phyloP scores from a whole-genome alignment of 257 asterid species.

The Solanum etuberosum region DNA sequence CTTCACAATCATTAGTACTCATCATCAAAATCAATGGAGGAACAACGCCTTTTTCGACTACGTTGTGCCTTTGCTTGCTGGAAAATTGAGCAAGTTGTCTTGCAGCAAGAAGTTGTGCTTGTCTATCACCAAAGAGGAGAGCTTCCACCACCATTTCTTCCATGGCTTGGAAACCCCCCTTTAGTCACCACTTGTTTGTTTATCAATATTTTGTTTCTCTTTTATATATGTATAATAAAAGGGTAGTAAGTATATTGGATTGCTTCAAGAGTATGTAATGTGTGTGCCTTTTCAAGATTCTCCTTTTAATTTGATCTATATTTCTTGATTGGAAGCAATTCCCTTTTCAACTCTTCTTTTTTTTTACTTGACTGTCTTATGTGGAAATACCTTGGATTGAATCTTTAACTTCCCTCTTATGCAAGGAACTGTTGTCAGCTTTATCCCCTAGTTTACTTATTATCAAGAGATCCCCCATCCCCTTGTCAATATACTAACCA shows the following conservation, averaged over 20 bases:
- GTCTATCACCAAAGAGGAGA: conserved; percentile 47
- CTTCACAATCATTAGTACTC: conserved; percentile 37
- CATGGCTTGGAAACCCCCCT: conserved; percentile 27
- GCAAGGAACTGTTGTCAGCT: conserved; percentile 24
- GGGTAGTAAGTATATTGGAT: conserved; percentile 6
- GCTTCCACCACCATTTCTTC: conserved; percentile 49
- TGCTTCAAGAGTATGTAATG: conserved; percentile 63
- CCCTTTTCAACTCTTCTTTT: conserved; percentile 10
- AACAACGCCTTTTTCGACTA: conserved; percentile 43
- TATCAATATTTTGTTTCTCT: neutral
- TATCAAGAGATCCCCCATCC: neutral
- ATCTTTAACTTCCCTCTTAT: conserved; percentile 32
- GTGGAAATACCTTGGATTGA: conserved; percentile 33
- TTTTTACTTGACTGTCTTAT: conserved; percentile 5
- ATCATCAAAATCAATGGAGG: conserved; percentile 53
- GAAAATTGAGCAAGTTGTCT: conserved; percentile 33
- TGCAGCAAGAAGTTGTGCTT: conserved; percentile 45
- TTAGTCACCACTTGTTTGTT: neutral
- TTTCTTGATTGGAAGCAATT: conserved; percentile 73
- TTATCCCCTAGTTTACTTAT: neutral
- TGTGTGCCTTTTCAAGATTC: conserved; percentile 17
- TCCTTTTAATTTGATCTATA: conserved; percentile 8
- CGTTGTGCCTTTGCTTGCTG: conserved; percentile 38
- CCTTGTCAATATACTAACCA: neutral
- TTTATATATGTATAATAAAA: neutral